Percentiles rank a stretch among this genome's conserved stretches.
These are phyloP conservation scores for Peniophora sp. DNA, from an alignment of 1,284 basidiomycete genomes.

Conservation along the genomic window DNA sequence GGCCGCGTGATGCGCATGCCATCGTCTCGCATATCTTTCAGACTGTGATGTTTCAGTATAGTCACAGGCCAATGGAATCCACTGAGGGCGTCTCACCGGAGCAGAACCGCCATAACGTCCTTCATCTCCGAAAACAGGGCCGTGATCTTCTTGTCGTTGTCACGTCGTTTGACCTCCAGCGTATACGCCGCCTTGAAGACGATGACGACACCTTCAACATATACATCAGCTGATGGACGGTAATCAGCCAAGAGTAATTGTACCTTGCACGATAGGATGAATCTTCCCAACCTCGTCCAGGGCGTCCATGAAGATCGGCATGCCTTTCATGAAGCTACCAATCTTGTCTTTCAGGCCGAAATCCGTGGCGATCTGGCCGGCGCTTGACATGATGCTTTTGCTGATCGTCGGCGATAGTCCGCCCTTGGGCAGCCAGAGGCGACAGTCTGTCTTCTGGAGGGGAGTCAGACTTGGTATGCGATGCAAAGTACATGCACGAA, in stretches of 20 bases:
- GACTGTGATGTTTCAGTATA: slow-evolving; percentile 5
- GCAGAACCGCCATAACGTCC: slow-evolving; percentile 33
- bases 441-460: too few relatives aligned
- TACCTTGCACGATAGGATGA: slow-evolving; percentile 22
- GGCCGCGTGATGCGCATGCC: slow-evolving; percentile 14
- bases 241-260: slow-evolving; percentile 1
- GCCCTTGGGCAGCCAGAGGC: too few relatives aligned
- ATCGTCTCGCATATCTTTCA: slow-evolving; percentile 15
- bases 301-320: slow-evolving; percentile 14
- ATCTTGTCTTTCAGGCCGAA: too few relatives aligned
- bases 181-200: slow-evolving; percentile 35
- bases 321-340: slow-evolving; percentile 13
- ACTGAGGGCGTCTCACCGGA: slow-evolving; percentile 24
- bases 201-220: slow-evolving; percentile 28
- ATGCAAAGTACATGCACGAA: too few relatives aligned
- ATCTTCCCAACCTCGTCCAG: slow-evolving; percentile 19
- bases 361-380: too few relatives aligned
- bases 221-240: too few relatives aligned
- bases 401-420: too few relatives aligned
- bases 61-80: background rate
- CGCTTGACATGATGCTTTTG: too few relatives aligned
- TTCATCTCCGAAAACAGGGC: slow-evolving; percentile 35
- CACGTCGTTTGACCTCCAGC: slow-evolving; percentile 30
- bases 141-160: slow-evolving; percentile 35
- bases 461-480: too few relatives aligned